Conservation (phyloP, 2,329 filamentous ascomycete species). For the Thelonectria rubi region DNA sequence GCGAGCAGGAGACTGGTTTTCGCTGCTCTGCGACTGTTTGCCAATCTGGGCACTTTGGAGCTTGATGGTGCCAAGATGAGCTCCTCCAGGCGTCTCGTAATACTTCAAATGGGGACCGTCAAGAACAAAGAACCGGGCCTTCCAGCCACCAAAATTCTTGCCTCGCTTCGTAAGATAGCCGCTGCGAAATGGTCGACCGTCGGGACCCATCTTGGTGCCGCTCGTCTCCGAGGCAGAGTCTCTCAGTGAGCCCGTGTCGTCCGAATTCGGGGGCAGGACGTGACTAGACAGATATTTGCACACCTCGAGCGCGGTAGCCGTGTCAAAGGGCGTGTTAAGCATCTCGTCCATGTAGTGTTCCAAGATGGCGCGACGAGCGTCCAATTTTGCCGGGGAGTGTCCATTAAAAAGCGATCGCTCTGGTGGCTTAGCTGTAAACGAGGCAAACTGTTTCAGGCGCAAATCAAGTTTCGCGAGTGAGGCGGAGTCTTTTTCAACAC, state of each 20-base stretch:
- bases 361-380: conserved; percentile 82
- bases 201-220: conserved; percentile 59
- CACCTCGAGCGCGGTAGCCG: conserved; percentile 77
- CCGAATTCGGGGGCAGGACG: conserved; percentile 68
- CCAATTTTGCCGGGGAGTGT: conserved; percentile 92
- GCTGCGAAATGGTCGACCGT: conserved; percentile 76
- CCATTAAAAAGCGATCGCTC: conserved; percentile 89
- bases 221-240: conserved; percentile 39
- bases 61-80: conserved; percentile 93
- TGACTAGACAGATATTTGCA: conserved; percentile 86
- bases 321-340: conserved; percentile 83
- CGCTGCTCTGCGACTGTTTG: conserved; percentile 72
- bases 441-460: conserved; percentile 76
- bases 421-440: conserved; percentile 79
- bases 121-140: conserved; percentile 75
- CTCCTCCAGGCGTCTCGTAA: conserved; percentile 89
- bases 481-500: conserved; percentile 88
- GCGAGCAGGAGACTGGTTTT: conserved; percentile 68
- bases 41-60: conserved; percentile 91
- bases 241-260: conserved; percentile 57
- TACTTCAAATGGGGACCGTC: conserved; percentile 78
- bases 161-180: conserved; percentile 96
- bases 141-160: conserved; percentile 99
- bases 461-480: conserved; percentile 86
- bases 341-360: conserved; percentile 88